Evolutionary conservation across 2,329 filamentous ascomycete species (phyloP), one percentile per base, ranked within the genome.

Genomic region (Salinomyces thailandicus): DNA sequence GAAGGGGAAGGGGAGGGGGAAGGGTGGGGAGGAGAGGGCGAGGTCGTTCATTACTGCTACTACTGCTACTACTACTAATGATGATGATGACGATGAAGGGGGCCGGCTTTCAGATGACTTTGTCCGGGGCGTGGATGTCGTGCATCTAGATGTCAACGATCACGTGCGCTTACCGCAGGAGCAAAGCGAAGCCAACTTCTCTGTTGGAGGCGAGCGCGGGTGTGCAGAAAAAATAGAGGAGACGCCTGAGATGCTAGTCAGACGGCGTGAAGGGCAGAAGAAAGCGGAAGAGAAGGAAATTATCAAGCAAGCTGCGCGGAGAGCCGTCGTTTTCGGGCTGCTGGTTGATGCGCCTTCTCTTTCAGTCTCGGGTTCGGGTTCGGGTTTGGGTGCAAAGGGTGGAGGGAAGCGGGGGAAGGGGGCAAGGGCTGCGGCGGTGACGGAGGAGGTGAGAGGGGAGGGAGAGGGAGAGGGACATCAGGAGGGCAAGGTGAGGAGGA

Each of bases 281-380:
- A 53, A 57, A 30, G 66, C 66, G 3, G 61, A 67, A 39, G 62
- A 68, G 52, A 58, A 69, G 16, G 77, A 82, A 52, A 64, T 77
- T 60, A 67, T 80, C 31, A 66, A 72, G 18, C 69, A 70, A n/a
- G 76, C 75, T 0, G 79, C 79, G 2, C 69, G 78, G 47, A 65
- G 76, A 15, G 69, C 68, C 2, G 71, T 71, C 38, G 72, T 71
- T 0, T 75, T 76, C 57, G 72, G 72, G 1, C 65, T 74, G 19
- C 36, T 49, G 1, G 52, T 59, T 2, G 43, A 53, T 17, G 30
- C 35, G 7, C 22, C 22, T 8, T n/a, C n/a, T n/a, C n/a, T n/a
- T n/a, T n/a, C n/a, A n/a, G n/a, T n/a, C n/a, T n/a, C n/a, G n/a
- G n/a, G n/a, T n/a, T n/a, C n/a, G n/a, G n/a, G n/a, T n/a, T n/a